Evolutionary conservation across 352 stramenopile genomes (phyloP).

Genomic region (Globisporangium radiosum): DNA sequence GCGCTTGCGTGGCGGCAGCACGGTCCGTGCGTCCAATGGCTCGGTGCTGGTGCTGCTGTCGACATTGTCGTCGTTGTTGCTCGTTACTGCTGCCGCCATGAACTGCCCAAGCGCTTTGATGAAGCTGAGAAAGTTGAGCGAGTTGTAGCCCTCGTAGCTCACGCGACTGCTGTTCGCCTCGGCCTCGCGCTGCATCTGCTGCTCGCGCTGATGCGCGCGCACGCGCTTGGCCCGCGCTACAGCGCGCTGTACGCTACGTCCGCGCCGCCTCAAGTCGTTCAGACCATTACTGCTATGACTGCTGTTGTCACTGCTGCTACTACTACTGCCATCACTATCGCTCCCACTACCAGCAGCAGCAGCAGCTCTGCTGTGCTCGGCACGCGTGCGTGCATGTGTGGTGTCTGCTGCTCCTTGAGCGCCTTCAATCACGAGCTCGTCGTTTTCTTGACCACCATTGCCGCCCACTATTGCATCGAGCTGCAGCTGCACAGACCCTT

Average conservation of each 20-base stretch:
- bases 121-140: conserved; percentile 68
- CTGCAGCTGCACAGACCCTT: neutral
- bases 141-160: conserved; percentile 28
- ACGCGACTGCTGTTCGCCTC: conserved; percentile 8
- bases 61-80: neutral
- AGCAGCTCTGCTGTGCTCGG: neutral
- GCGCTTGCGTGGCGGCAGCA: conserved; percentile 4
- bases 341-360: neutral
- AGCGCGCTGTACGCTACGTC: neutral
- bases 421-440: conserved; percentile 7
- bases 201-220: neutral
- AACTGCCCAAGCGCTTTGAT: conserved; percentile 53
- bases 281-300: too few relatives aligned
- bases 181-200: conserved; percentile 6
- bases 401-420: conserved; percentile 3
- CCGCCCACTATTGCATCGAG: neutral
- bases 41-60: neutral
- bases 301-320: neutral
- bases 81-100: conserved; percentile 17
- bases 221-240: neutral
- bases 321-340: neutral
- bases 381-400: neutral
- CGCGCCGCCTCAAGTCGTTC: too few relatives aligned
- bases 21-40: too few relatives aligned
- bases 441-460: neutral